These are phyloP conservation scores for Microthlaspi erraticum DNA, from an alignment of 345 rosid genomes.

Conservation along the genomic window DNA sequence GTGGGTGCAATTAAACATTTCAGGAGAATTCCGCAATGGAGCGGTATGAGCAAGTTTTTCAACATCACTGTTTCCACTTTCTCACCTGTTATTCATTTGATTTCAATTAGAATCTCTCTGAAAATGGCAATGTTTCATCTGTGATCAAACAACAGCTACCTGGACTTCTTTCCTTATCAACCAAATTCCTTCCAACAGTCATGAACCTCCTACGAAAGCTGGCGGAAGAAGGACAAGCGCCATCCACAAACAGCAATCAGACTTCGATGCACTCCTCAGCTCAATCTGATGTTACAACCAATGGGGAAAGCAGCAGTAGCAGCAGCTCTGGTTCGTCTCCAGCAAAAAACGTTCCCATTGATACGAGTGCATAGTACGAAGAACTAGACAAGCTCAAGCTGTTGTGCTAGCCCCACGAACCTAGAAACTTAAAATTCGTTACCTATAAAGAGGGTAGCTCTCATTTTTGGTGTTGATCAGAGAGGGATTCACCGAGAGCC, in stretches of 20 bases:
- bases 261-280: conserved; percentile 41
- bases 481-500: conserved; percentile 43
- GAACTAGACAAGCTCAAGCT: conserved; percentile 49
- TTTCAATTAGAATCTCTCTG: conserved; percentile 19
- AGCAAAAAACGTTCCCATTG: conserved; percentile 54
- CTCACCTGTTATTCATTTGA: conserved; percentile 14
- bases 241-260: conserved; percentile 55
- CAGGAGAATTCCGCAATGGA: conserved; percentile 87
- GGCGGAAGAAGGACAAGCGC: conserved; percentile 82
- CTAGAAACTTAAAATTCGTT: conserved; percentile 34
- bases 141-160: conserved; percentile 66
- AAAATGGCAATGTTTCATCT: too few relatives aligned
- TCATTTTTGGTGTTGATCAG: conserved; percentile 48
- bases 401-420: conserved; percentile 20
- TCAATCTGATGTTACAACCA: conserved; percentile 47
- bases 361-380: conserved; percentile 58
- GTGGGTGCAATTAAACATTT: conserved; percentile 92
- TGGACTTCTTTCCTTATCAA: conserved; percentile 80
- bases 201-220: conserved; percentile 90
- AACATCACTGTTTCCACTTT: conserved; percentile 15
- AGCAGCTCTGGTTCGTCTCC: conserved; percentile 46
- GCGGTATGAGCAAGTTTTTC: conserved; percentile 58
- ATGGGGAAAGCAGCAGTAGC: conserved; percentile 51
- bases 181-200: conserved; percentile 87
- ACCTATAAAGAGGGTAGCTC: conserved; percentile 35